Conservation (phyloP, 768 basidiomycete genomes). For the Filobasidium floriforme region DNA sequence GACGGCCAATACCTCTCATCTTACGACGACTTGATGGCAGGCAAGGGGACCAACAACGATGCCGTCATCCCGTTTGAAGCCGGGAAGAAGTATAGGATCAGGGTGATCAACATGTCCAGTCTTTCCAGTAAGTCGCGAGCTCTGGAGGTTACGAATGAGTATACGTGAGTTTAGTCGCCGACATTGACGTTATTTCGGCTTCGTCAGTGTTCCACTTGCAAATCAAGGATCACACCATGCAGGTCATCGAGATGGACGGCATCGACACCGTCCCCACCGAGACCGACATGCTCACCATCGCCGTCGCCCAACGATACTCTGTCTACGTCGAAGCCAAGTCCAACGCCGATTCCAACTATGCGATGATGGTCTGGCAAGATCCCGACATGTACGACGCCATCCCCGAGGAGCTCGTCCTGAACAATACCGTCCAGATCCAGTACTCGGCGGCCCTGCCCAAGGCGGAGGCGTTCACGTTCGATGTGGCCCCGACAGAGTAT, state of each 20-base stretch:
- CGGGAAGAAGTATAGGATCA: slow-evolving; percentile 82
- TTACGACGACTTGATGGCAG: slow-evolving; percentile 51
- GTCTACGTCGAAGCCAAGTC: slow-evolving; percentile 85
- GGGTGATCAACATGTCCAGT: slow-evolving; percentile 72
- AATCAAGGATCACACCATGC: slow-evolving; percentile 47
- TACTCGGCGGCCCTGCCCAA: slow-evolving; percentile 57
- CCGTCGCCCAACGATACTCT: slow-evolving; percentile 88
- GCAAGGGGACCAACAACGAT: slow-evolving; percentile 67
- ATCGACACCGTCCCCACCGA: slow-evolving; percentile 65
- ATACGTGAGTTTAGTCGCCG: neutral
- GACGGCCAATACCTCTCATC: slow-evolving; percentile 60
- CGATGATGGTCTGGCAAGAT: slow-evolving; percentile 54
- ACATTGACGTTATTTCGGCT: neutral
- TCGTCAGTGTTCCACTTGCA: slow-evolving; percentile 43
- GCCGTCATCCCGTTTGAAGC: slow-evolving; percentile 73
- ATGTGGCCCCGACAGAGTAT: slow-evolving; percentile 30
- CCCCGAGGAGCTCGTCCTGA: slow-evolving; percentile 64
- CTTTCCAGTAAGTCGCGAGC: slow-evolving; percentile 37
- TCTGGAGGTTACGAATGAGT: too few species aligned
- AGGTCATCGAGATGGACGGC: slow-evolving; percentile 46
- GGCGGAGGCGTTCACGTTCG: slow-evolving; percentile 54
- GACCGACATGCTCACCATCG: slow-evolving; percentile 63
- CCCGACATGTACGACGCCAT: slow-evolving; percentile 85
- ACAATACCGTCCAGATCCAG: slow-evolving; percentile 73
- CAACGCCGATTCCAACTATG: slow-evolving; percentile 75